These are phyloP conservation scores for Dothideomycetes sp. DNA, from an alignment of 2,329 filamentous ascomycete genomes.

Conservation along the genomic window DNA sequence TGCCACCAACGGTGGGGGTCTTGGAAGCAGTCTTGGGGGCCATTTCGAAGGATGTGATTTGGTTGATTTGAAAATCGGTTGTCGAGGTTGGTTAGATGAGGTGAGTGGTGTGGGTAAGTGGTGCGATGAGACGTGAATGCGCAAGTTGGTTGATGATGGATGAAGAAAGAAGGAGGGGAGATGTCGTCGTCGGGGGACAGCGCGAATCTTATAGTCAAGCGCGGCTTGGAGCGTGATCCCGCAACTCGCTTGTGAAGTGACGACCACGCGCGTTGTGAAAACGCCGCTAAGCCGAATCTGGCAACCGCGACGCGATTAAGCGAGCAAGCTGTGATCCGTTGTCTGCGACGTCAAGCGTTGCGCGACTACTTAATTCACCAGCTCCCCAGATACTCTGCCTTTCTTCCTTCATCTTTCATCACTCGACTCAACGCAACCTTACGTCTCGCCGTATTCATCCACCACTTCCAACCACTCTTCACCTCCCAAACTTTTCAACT, in stretches of 20 bases:
- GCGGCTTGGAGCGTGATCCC: slow-evolving; percentile 9
- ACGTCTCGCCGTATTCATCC: slow-evolving; percentile 21
- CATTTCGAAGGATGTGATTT: slow-evolving; percentile 56
- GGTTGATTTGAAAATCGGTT: slow-evolving; percentile 21
- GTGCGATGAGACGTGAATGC: slow-evolving; percentile 24
- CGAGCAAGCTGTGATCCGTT: slow-evolving; percentile 8
- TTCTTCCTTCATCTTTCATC: slow-evolving; percentile 31
- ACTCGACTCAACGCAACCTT: slow-evolving; percentile 25
- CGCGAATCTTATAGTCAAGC: slow-evolving; percentile 17
- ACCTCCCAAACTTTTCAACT: slow-evolving; percentile 24
- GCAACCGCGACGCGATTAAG: slow-evolving; percentile 4
- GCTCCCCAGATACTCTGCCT: slow-evolving; percentile 19
- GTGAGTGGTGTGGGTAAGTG: slow-evolving; percentile 21
- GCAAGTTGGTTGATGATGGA: slow-evolving; percentile 25
- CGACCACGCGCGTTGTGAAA: slow-evolving; percentile 1
- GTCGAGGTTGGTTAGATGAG: slow-evolving; percentile 26
- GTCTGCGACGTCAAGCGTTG: slow-evolving; percentile 11
- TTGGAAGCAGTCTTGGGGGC: slow-evolving; percentile 96
- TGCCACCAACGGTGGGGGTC: slow-evolving; percentile 88
- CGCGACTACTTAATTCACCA: slow-evolving; percentile 12
- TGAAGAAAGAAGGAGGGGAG: slow-evolving; percentile 29
- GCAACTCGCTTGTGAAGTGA: neutral
- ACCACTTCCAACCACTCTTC: slow-evolving; percentile 15
- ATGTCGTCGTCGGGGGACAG: slow-evolving; percentile 30
- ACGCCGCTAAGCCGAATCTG: slow-evolving; percentile 16